These are phyloP conservation scores for Blumeria graminis DNA, from an alignment of 2,329 filamentous ascomycete genomes.

Conservation along the genomic window DNA sequence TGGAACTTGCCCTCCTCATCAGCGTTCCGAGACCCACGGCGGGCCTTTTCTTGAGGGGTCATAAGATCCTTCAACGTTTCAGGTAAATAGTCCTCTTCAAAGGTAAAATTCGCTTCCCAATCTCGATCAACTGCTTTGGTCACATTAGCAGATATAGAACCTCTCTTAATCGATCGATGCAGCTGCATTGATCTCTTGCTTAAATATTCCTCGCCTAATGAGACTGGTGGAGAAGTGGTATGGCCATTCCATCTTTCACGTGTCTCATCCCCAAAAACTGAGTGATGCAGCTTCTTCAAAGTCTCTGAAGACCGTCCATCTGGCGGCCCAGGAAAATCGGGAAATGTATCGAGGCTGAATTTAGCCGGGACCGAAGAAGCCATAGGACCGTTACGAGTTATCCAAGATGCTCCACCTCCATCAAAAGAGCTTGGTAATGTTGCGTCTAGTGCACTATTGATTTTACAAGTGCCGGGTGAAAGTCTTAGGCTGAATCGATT, in stretches of 20 bases:
- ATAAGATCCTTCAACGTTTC: conserved; percentile 41
- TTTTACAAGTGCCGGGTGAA: conserved; percentile 47
- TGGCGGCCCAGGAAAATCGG: conserved; percentile 42
- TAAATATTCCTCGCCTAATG: conserved; percentile 33
- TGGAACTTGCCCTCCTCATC: conserved; percentile 23
- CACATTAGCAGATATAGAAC: conserved; percentile 43
- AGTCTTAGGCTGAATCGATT: conserved; percentile 43
- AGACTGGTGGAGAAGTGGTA: conserved; percentile 18
- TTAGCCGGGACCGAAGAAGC: conserved; percentile 82
- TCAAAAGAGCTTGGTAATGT: conserved; percentile 88
- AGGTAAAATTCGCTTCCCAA: conserved; percentile 46
- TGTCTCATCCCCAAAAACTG: conserved; percentile 34
- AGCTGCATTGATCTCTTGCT: conserved; percentile 49
- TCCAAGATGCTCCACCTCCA: conserved; percentile 82
- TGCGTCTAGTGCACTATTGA: conserved; percentile 76
- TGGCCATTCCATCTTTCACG: conserved; percentile 36
- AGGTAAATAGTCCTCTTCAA: conserved; percentile 77
- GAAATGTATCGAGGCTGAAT: conserved; percentile 71
- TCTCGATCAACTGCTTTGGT: conserved; percentile 34
- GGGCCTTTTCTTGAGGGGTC: conserved; percentile 41
- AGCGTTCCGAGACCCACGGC: conserved; percentile 36
- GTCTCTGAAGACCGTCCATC: conserved; percentile 37
- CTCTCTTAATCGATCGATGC: conserved; percentile 41
- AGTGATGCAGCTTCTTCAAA: conserved; percentile 39
- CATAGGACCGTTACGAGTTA: conserved; percentile 70